Evolutionary conservation across 2,329 filamentous ascomycete species (phyloP).

Genomic region (Cyphellophora attinorum): DNA sequence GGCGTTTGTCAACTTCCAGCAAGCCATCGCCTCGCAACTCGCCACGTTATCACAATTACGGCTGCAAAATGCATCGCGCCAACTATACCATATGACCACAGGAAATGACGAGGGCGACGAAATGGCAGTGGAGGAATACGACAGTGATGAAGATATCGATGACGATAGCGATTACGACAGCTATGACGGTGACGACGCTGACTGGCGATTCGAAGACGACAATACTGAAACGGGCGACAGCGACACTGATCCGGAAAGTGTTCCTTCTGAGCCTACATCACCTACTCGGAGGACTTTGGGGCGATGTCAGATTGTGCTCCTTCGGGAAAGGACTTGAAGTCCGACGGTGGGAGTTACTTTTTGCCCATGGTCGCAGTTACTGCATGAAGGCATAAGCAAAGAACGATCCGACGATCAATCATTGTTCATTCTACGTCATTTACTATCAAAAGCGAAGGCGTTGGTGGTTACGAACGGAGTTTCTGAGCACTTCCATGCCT

Average conservation of each 20-base stretch:
- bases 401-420: no score
- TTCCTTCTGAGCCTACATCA: not conserved
- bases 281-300: no score
- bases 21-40: constrained; percentile 11
- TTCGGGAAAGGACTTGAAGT: no score
- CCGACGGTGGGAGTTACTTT: no score
- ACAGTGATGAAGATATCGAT: constrained; percentile 1
- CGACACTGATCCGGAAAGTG: constrained; percentile 11
- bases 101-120: constrained; percentile 2
- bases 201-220: constrained; percentile 9
- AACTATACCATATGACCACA: constrained; percentile 2
- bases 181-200: constrained; percentile 6
- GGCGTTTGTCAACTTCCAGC: constrained; percentile 13
- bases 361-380: no score
- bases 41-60: constrained; percentile 7
- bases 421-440: no score
- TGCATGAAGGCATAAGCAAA: no score
- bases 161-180: constrained; percentile 6
- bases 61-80: not conserved
- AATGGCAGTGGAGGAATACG: constrained; percentile 4
- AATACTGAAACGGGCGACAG: constrained; percentile 12
- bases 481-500: no score
- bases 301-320: no score
- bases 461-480: no score
- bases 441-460: no score